Conservation (phyloP, 495 filamentous ascomycete species). For the Penicillium verhagenii region DNA sequence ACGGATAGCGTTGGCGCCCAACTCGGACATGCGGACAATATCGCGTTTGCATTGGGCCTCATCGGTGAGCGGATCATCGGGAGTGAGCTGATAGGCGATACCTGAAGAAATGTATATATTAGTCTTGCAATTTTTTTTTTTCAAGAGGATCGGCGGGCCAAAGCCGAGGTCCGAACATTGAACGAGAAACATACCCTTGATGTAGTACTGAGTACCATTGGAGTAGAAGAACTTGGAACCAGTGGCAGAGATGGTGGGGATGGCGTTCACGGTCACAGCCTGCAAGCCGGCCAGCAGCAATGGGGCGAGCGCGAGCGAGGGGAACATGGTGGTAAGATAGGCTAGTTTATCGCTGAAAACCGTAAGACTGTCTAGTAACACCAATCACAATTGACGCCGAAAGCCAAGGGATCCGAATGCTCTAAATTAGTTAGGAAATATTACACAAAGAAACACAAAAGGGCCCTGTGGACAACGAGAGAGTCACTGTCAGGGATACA, state of each 20-base stretch:
- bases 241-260: constrained; percentile 62
- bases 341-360: neutral
- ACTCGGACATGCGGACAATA: constrained; percentile 70
- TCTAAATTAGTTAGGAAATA: neutral
- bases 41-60: constrained; percentile 76
- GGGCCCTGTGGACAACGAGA: constrained; percentile 6
- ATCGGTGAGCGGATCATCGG: constrained; percentile 73
- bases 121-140: too few relatives aligned
- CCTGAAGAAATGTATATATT: constrained; percentile 48
- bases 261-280: constrained; percentile 26
- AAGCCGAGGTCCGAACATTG: too few relatives aligned
- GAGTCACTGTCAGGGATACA: constrained; percentile 5
- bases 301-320: constrained; percentile 21
- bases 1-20: constrained; percentile 83
- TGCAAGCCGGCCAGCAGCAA: constrained; percentile 33
- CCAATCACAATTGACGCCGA: neutral
- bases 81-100: constrained; percentile 66
- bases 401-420: neutral
- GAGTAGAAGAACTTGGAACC: constrained; percentile 85
- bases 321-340: constrained; percentile 23
- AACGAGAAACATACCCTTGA: constrained; percentile 59
- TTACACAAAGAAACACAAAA: neutral
- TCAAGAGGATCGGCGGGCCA: too few relatives aligned
- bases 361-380: constrained; percentile 7
- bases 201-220: constrained; percentile 75